Evolutionary conservation across 108 stramenopile genomes (phyloP), one percentile per base, ranked within the genome.

Genomic region (Seminavis robusta): DNA sequence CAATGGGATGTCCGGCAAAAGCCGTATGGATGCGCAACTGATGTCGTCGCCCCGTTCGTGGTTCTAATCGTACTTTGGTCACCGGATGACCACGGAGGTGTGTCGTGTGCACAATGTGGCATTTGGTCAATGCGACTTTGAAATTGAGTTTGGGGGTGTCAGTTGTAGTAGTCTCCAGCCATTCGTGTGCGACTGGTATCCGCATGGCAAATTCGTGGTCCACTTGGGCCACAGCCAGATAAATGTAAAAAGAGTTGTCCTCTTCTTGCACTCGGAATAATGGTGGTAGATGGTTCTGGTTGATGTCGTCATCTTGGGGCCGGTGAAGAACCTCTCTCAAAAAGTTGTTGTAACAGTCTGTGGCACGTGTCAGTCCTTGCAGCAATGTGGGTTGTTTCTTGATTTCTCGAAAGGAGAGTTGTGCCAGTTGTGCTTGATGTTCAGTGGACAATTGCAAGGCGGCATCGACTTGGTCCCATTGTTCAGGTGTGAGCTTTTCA

Each of bases 1-100:
- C 56, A 42, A 98, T 98, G 0, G 93, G 87, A 75, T 78, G 84
- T 15, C 95, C 95, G 26, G 84, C 40, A 33, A 77, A 56, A 23
- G 81, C 77, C 56, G 80, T 73, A 60, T 98, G 98, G 9, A 96
- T 61, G 11, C 98, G 72, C 16, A 97, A 68, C 70, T 98, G 96
- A 70, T 97, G 98, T 17, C 95, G 70, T 21, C 98, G 76, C n/a
- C 96, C 95, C 15, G 92, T 92, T 27, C 69, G 43, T 11, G 97
- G 97, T 20, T 56, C 31, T 13, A 92, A 56, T 20, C 56, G 36
- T 6, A 98, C 86, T 63, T 95, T 94, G 46, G 94, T 82, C 17
- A 91, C 86, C 15, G 63, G 47, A 26, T 50, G 24, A 0, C 76
- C 23, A 77, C 51, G 6, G 52, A 29, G 24, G 47, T 33, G 39